A percentile compares a stretch with the other conserved stretches of the same genome.
Conservation (phyloP, 768 basidiomycete species). For the Termitomyces sp. region DNA sequence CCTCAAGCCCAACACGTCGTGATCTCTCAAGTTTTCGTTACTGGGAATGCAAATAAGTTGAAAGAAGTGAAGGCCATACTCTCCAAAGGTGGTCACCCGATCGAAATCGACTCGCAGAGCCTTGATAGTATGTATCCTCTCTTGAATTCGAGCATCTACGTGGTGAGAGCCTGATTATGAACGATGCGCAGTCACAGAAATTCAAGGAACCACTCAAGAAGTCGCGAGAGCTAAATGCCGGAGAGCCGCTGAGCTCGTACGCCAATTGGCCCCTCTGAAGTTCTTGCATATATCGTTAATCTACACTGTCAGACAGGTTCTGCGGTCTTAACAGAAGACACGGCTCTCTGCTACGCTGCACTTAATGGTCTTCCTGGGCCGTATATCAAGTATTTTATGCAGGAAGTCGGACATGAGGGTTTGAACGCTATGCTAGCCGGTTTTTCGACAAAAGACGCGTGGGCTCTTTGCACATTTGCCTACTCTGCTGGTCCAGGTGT, state of each 20-base stretch:
- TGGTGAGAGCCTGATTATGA: background rate
- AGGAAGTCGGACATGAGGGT: slow-evolving; percentile 81
- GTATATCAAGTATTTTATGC: slow-evolving; percentile 93
- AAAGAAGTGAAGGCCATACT: slow-evolving; percentile 85
- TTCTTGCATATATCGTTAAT: background rate
- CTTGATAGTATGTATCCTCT: slow-evolving; percentile 62
- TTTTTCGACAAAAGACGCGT: slow-evolving; percentile 74
- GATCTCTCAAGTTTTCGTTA: slow-evolving; percentile 73
- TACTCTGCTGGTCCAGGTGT: slow-evolving; percentile 78
- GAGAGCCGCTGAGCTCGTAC: slow-evolving; percentile 75
- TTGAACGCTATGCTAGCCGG: slow-evolving; percentile 77
- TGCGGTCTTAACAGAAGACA: slow-evolving; percentile 80
- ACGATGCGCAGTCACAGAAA: slow-evolving; percentile 67
- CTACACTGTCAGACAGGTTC: slow-evolving; percentile 29
- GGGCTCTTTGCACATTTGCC: slow-evolving; percentile 94
- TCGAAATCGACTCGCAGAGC: slow-evolving; percentile 72
- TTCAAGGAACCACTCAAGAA: slow-evolving; percentile 90
- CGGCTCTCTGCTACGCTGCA: slow-evolving; percentile 87
- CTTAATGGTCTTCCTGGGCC: slow-evolving; percentile 91
- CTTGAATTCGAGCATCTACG: background rate
- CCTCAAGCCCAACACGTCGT: background rate
- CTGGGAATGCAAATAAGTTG: slow-evolving; percentile 91
- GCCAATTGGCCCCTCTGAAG: slow-evolving; percentile 8
- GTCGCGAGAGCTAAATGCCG: slow-evolving; percentile 85
- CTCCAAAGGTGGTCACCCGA: slow-evolving; percentile 49